Conservation (phyloP, 2,329 filamentous ascomycete species). For the Ophiosphaerella korrae region DNA sequence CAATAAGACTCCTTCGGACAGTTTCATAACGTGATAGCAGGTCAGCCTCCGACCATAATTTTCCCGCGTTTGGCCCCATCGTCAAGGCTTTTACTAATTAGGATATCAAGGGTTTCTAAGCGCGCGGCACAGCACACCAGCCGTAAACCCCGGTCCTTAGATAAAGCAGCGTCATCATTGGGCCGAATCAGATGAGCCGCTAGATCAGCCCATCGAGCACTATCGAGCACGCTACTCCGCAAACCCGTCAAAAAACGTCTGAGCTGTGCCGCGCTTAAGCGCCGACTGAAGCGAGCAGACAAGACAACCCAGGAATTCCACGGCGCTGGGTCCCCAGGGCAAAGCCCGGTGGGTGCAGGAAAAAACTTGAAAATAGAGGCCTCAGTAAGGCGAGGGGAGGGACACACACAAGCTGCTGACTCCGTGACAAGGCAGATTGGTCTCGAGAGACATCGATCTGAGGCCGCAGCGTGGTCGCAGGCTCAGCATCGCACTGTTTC, state of each 20-base stretch:
- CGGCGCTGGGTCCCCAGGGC: background rate
- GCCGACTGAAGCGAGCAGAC: slow-evolving; percentile 1
- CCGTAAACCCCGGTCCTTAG: background rate
- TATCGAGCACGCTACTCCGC: background rate
- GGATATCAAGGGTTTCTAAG: background rate
- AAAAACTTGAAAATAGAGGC: background rate
- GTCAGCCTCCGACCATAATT: too few species aligned
- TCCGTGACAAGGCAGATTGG: background rate
- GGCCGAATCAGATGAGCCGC: background rate
- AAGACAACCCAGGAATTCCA: background rate
- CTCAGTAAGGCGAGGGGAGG: too few species aligned
- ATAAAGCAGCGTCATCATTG: background rate
- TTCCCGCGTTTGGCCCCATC: background rate
- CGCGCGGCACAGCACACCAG: slow-evolving; percentile 3
- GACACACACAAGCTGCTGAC: background rate
- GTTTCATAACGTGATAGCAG: too few species aligned
- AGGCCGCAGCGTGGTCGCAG: too few species aligned
- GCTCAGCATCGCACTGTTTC: too few species aligned
- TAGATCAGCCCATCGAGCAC: background rate
- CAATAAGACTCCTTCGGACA: too few species aligned
- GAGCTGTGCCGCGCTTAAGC: slow-evolving; percentile 2
- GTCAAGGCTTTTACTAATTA: background rate
- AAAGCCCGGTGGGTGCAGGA: background rate
- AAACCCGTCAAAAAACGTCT: background rate
- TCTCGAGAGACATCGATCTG: background rate